A percentile compares a stretch with the other conserved stretches of the same genome.
These are phyloP conservation scores for Euphrasia confusa DNA, from an alignment of 257 asterid species.

Conservation along the genomic window DNA sequence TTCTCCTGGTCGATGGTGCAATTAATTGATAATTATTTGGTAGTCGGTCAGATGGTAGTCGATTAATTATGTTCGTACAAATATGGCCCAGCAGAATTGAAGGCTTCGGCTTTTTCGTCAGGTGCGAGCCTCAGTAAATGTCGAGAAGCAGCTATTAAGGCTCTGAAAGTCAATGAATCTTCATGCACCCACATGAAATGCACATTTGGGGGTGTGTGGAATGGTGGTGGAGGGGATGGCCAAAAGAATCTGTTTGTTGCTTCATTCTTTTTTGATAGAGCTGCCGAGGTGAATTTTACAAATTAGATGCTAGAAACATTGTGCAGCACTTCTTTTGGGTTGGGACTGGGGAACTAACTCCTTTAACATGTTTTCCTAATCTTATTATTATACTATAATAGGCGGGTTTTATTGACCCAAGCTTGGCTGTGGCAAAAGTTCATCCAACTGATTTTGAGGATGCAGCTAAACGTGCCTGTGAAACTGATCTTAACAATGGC, in stretches of 20 bases:
- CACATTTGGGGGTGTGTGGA: slow-evolving; percentile 95
- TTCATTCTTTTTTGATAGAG: slow-evolving; percentile 9
- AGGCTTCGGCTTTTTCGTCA: slow-evolving; percentile 42
- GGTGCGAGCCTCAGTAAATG: slow-evolving; percentile 63
- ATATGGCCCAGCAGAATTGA: too few relatives aligned
- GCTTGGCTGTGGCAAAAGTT: slow-evolving; percentile 66
- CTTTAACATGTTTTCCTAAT: background rate
- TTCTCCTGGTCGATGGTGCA: too few relatives aligned
- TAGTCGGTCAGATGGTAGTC: too few relatives aligned
- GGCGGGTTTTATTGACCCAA: slow-evolving; percentile 86
- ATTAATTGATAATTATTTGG: too few relatives aligned
- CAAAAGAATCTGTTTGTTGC: slow-evolving; percentile 91
- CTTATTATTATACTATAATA: background rate
- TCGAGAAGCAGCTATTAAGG: slow-evolving; percentile 58
- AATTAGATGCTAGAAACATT: slow-evolving; percentile 10
- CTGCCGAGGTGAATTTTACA: too few relatives aligned
- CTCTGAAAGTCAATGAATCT: slow-evolving; percentile 69
- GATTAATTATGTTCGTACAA: too few relatives aligned
- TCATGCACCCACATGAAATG: slow-evolving; percentile 94
- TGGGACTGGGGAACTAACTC: background rate
- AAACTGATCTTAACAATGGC: slow-evolving; percentile 58
- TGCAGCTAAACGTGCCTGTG: slow-evolving; percentile 84
- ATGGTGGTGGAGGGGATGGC: slow-evolving; percentile 97
- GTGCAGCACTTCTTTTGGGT: background rate
- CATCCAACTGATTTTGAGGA: slow-evolving; percentile 74